Evolutionary conservation across 805 yeast genomes (phyloP), one percentile per base, ranked within the genome.

Genomic region (Starmerella sirachaensis): DNA sequence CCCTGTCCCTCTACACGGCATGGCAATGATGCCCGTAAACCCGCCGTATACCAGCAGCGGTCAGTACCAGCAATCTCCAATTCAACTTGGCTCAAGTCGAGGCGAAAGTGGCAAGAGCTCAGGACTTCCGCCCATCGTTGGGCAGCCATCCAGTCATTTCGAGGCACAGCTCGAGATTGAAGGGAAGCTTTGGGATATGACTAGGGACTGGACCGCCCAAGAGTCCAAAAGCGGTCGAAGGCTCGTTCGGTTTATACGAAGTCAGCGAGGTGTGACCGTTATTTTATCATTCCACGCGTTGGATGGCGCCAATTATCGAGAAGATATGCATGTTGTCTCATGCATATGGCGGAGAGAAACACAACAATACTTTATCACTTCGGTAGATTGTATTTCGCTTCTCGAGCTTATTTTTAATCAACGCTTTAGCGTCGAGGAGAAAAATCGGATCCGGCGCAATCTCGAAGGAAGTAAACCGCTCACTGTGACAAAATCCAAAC

Each of bases 391-490:
- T 29, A 71, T 77, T 13, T 53, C 64, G 16, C 54, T 77, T 5
- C 56, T 77, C 24, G 83, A 77, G 50, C 63, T 65, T 40, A 60
- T 77, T 30, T 72, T 76, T 18, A 66, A 53, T 29, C 50, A 70
- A 36, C 69, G 67, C 45, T 76, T 77, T 53, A 63, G 70, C 5
- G 73, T 76, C 16, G 80, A 76, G 49, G 84, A 77, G 54, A 77
- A 77, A 56, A 77, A 77, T 55, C 61, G 84, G 36, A 74, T 76
- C 20, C 62, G 84, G 38, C 62, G 84, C 38, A 77, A 77, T 47
- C 60, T 77, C 35, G 83, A 77, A 49, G 72, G 72, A 13, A 64
- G 74, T 45, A 70, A 70, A 47, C 82, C 84, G 2, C 53, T 61
- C 29, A 77, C 83, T 0, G 65, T 77, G 11, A 65, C 75, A 14